Evolutionary conservation across 352 stramenopile genomes (phyloP).

Genomic region (Phytophthora podocarpi): DNA sequence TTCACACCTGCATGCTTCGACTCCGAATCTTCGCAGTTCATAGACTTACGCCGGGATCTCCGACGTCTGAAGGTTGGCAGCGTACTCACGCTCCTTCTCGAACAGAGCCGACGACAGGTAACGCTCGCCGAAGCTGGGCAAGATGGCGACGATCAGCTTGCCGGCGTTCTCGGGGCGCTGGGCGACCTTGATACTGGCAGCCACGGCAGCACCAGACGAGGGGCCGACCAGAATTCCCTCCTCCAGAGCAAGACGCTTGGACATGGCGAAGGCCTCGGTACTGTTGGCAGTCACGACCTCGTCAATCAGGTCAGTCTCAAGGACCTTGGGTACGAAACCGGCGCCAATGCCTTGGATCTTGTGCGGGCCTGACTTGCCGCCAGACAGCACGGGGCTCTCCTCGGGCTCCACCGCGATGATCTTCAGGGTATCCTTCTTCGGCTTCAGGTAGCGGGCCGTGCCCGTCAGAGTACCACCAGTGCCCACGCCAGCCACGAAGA

Average conservation of each 20-base stretch:
- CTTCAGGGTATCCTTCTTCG: constrained; percentile 81
- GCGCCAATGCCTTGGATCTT: constrained; percentile 90
- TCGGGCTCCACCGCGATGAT: constrained; percentile 87
- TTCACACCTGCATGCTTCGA: constrained; percentile 6
- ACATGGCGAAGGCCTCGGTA: constrained; percentile 85
- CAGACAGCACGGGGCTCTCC: constrained; percentile 84
- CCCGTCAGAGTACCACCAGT: constrained; percentile 90
- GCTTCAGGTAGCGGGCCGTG: constrained; percentile 87
- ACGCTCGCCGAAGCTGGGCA: constrained; percentile 91
- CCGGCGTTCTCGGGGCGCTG: constrained; percentile 79
- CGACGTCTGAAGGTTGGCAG: constrained; percentile 57
- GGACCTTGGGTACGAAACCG: constrained; percentile 82
- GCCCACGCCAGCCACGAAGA: constrained; percentile 89
- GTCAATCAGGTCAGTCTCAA: constrained; percentile 86
- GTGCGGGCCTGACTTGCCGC: constrained; percentile 78
- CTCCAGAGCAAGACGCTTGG: constrained; percentile 83
- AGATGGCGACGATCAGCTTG: constrained; percentile 91
- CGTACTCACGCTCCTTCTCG: constrained; percentile 78
- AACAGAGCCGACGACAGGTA: constrained; percentile 86
- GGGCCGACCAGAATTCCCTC: constrained; percentile 90
- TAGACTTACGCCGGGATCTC: constrained; percentile 34
- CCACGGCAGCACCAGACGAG: constrained; percentile 87
- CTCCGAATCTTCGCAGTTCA: not conserved
- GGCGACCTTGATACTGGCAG: constrained; percentile 80
- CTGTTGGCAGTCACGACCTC: constrained; percentile 88